phyloP scores from a whole-genome alignment of 495 filamentous ascomycete species.

The Antarctomyces pellizariae region DNA sequence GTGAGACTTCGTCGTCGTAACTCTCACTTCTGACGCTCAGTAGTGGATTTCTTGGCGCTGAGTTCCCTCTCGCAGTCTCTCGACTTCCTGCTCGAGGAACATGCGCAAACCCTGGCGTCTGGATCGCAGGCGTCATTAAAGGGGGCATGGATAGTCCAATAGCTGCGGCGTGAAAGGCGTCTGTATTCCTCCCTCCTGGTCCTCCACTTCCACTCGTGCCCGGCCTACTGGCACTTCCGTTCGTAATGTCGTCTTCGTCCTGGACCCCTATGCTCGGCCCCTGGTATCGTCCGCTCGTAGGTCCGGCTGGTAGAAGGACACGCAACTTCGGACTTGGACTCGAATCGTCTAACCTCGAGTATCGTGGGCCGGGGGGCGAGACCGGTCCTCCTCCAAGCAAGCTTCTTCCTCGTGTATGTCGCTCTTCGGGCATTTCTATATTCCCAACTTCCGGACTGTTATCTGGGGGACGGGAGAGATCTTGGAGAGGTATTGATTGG shows the following conservation, averaged over 20 bases:
- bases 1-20: conserved; percentile 16
- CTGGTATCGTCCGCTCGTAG: too few relatives aligned
- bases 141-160: conserved; percentile 12
- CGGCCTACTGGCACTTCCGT: conserved; percentile 14
- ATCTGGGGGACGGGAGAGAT: conserved; percentile 41
- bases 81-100: conserved; percentile 3
- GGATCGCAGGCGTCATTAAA: conserved; percentile 11
- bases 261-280: conserved; percentile 1
- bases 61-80: background rate
- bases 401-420: conserved; percentile 14
- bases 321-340: conserved; percentile 7
- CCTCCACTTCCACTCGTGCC: conserved; percentile 13
- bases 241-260: conserved; percentile 9
- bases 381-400: conserved; percentile 13
- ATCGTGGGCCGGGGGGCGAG: conserved; percentile 12
- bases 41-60: conserved; percentile 4
- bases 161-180: conserved; percentile 11
- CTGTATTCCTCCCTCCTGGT: conserved; percentile 10
- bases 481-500: conserved; percentile 65
- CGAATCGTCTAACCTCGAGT: conserved; percentile 10
- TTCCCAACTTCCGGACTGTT: conserved; percentile 14
- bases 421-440: conserved; percentile 8
- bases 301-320: conserved; percentile 3
- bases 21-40: conserved; percentile 17
- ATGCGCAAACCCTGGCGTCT: conserved; percentile 12